Conservation (phyloP, 176 grass and related monocot genomes). For the Oryza nivara region DNA sequence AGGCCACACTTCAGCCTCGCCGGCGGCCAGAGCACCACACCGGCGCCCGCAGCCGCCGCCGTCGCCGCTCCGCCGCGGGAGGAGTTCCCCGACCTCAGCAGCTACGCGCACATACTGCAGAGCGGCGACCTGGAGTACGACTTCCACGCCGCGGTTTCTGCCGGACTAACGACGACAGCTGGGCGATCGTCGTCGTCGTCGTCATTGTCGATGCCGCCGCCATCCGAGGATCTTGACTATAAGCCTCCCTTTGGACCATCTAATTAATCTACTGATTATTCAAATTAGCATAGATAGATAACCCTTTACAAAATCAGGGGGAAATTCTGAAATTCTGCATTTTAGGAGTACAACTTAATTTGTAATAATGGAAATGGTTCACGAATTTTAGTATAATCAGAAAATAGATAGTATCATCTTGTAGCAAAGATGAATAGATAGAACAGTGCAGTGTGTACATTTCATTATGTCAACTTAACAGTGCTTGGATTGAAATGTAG, state of each 20-base stretch:
- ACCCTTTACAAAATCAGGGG: no score
- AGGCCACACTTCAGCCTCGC: no score
- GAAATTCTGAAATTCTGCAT: neutral
- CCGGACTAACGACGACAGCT: neutral
- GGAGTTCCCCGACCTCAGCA: constrained; percentile 46
- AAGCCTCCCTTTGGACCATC: neutral
- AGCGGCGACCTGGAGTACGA: constrained; percentile 44
- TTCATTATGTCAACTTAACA: neutral
- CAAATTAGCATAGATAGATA: neutral
- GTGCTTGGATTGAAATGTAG: neutral
- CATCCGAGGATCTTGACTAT: neutral
- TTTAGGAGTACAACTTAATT: neutral
- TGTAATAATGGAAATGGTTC: neutral
- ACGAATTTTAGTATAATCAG: neutral
- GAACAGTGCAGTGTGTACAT: neutral
- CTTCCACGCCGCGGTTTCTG: neutral
- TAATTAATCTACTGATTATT: neutral
- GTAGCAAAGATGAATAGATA: neutral
- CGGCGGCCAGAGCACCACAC: neutral
- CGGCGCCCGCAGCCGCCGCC: neutral
- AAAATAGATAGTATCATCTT: neutral
- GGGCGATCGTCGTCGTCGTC: constrained; percentile 18
- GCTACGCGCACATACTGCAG: constrained; percentile 54
- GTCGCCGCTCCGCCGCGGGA: no score
- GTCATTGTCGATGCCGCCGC: neutral